Base-by-base conservation (phyloP, 495 filamentous ascomycete genomes). In the Penicillium egyptiacum region DNA sequence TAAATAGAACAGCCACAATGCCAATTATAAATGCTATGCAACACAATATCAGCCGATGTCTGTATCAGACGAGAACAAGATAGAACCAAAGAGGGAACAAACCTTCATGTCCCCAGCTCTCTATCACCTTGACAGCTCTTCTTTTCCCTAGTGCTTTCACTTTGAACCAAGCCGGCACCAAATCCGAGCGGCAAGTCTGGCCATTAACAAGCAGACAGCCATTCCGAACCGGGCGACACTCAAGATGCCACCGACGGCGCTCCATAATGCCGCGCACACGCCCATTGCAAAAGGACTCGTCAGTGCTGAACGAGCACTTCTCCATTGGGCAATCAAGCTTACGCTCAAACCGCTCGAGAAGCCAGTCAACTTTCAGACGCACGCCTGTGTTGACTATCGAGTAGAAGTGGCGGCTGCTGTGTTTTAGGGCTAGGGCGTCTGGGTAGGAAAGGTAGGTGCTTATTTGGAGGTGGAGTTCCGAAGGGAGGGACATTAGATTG, bases 401-500 rank as follows among this genome's bases (percentile, higher is more conserved):
- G 67, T 83, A 84, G 65, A 89, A 86, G 60, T 87, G 80, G 39
- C 79, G 79, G 58, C 68, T 81, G 26, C 79, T 82, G 65, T 88
- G 85, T 58, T 88, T 88, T 20, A 89, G 72, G 1, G 92, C 75
- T 74, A 90, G 63, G 76, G 87, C 68, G 87, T 92, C 75, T 64
- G 92, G 69, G 75, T 88, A 64, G 71, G 88, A 57, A 86, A 96
- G 74, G 82, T 91, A 59, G 68, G 89, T 62, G 85, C 92, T 77
- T 81, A 96, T 81, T 84, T 93, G 62, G 66, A 86, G 28, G 78
- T 88, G 86, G 26, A 89, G 78, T 63, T 89, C 86, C 22, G 83
- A 75, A 3, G 86, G 86, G 10, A 89, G 76, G 41, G 62, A 55
- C 67, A 74, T 71, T 1, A 81, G 60, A 8, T 35, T 52, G 7